phyloP scores from a whole-genome alignment of 495 filamentous ascomycete genomes.

The Chaetomium tenue region DNA sequence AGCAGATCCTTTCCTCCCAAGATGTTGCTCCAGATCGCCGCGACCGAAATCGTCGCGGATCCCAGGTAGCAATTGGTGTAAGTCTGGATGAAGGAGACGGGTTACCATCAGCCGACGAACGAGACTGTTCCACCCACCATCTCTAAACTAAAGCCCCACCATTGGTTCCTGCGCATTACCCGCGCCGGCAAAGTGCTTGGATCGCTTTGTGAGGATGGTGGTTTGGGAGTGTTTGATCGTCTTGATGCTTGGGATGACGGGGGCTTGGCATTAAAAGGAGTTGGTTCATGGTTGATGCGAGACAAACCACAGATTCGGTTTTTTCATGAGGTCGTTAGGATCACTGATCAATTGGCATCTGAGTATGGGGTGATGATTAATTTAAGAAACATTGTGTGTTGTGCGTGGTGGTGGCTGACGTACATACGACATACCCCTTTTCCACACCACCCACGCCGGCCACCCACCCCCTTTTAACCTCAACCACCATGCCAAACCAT shows the following conservation, averaged over 20 bases:
- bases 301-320: not conserved
- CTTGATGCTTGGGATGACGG: not conserved
- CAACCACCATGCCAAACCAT: not conserved
- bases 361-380: too few species aligned
- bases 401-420: too few species aligned
- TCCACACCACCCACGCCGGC: too few species aligned
- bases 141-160: not conserved
- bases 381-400: too few species aligned
- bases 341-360: not conserved
- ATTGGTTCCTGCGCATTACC: not conserved
- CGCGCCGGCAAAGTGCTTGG: slow-evolving; percentile 3
- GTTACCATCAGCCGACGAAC: not conserved
- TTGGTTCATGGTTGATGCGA: not conserved
- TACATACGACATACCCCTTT: too few species aligned
- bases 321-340: not conserved
- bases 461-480: too few species aligned
- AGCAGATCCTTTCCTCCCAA: not conserved
- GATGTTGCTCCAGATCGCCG: not conserved
- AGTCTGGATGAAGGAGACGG: not conserved
- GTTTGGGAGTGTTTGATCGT: slow-evolving; percentile 13
- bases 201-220: not conserved
- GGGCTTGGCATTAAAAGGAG: slow-evolving; percentile 6
- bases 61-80: not conserved
- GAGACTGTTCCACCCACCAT: not conserved
- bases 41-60: slow-evolving; percentile 19